Percentiles rank a stretch among this genome's conserved stretches.
Evolutionary conservation across 1,284 basidiomycete genomes (phyloP).

Genomic region (Pseudozyma sp.): DNA sequence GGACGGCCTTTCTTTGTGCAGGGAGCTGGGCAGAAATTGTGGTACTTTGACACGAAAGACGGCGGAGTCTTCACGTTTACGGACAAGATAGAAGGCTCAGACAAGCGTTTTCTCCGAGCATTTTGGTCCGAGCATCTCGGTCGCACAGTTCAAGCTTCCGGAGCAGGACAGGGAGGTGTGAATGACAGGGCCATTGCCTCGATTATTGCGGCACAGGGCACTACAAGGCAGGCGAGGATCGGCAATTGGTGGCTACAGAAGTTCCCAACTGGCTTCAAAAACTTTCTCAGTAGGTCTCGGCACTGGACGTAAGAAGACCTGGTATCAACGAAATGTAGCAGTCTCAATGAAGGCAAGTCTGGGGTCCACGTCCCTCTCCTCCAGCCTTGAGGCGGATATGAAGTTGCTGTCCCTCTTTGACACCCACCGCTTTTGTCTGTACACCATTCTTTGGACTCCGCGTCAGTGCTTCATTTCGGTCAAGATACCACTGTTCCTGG

Average conservation of each 20-base stretch:
- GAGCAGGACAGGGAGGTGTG: not conserved
- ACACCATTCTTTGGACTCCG: too few relatives aligned
- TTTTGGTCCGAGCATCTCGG: not conserved
- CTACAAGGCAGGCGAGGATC: not conserved
- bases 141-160: not conserved
- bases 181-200: not conserved
- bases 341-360: too few relatives aligned
- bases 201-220: not conserved
- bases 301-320: not conserved
- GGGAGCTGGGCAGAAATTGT: constrained; percentile 6
- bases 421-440: too few relatives aligned
- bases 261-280: not conserved
- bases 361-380: too few relatives aligned
- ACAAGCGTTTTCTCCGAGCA: not conserved
- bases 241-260: not conserved
- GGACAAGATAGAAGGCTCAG: constrained; percentile 4
- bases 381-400: too few relatives aligned
- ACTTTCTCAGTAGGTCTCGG: not conserved
- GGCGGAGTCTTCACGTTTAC: constrained; percentile 11
- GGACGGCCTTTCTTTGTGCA: constrained; percentile 9
- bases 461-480: too few relatives aligned
- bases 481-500: too few relatives aligned
- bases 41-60: constrained; percentile 19
- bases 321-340: too few relatives aligned
- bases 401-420: too few relatives aligned